These are phyloP conservation scores for Peterozyma toletana DNA, from an alignment of 805 yeast genomes.

Conservation along the genomic window DNA sequence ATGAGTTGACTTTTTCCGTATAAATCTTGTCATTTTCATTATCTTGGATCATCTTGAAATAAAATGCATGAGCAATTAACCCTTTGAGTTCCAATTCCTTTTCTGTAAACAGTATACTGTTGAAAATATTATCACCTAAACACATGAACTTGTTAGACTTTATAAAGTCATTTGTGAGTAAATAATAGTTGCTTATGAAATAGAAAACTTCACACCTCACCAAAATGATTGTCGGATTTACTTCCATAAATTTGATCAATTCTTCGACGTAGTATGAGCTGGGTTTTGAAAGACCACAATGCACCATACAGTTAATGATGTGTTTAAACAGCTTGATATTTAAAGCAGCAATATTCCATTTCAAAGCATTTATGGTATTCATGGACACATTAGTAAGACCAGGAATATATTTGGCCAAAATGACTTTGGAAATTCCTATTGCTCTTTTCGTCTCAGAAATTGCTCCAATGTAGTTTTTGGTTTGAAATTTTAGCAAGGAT, in stretches of 20 bases:
- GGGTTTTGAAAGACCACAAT: constrained; percentile 53
- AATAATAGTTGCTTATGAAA: constrained; percentile 15
- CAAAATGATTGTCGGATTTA: constrained; percentile 19
- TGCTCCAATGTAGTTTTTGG: constrained; percentile 20
- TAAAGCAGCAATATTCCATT: constrained; percentile 27
- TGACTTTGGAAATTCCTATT: constrained; percentile 44
- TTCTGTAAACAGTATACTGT: constrained; percentile 8
- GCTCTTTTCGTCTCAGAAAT: constrained; percentile 37
- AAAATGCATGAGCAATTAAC: constrained; percentile 12
- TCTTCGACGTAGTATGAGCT: constrained; percentile 49
- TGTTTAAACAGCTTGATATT: constrained; percentile 30
- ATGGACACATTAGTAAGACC: constrained; percentile 13
- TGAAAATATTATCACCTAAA: constrained; percentile 8
- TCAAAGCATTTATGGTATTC: constrained; percentile 18
- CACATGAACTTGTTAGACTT: constrained; percentile 10
- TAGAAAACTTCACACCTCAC: constrained; percentile 14
- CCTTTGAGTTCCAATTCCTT: constrained; percentile 12
- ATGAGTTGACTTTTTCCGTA: constrained; percentile 1
- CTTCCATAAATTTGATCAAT: constrained; percentile 28
- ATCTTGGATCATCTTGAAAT: constrained; percentile 11
- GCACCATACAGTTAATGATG: constrained; percentile 31
- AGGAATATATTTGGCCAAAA: constrained; percentile 35
- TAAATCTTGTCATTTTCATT: constrained; percentile 6
- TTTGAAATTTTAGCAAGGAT: constrained; percentile 16
- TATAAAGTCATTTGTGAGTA: constrained; percentile 10